phyloP scores from a whole-genome alignment of 306 rosid species.

The Cyamopsis tetragonoloba region DNA sequence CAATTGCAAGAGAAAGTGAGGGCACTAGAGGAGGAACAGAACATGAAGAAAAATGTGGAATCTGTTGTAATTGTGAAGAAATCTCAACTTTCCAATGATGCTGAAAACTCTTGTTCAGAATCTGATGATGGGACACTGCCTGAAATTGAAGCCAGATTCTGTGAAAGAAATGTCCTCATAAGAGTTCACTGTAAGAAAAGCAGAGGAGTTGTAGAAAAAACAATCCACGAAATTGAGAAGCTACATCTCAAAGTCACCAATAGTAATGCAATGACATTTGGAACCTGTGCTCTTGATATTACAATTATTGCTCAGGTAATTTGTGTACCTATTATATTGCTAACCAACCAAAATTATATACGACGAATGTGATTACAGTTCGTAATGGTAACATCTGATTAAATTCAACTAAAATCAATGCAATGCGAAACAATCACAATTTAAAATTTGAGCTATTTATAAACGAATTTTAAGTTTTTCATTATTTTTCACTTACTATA shows the following conservation, averaged over 20 bases:
- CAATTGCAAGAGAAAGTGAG: conserved; percentile 72
- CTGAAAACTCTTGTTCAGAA: conserved; percentile 29
- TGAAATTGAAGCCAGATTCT: conserved; percentile 79
- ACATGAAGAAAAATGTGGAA: conserved; percentile 50
- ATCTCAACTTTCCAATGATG: conserved; percentile 42
- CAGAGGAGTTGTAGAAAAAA: conserved; percentile 57
- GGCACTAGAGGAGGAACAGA: conserved; percentile 73
- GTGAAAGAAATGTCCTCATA: conserved; percentile 69
- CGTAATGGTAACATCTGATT: too few relatives aligned
- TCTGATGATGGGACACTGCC: conserved; percentile 48
- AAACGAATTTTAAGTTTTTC: neutral
- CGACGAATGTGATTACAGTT: too few relatives aligned
- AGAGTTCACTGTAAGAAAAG: conserved; percentile 84
- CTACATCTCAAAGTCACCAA: conserved; percentile 56
- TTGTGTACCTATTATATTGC: neutral
- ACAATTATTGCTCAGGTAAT: conserved; percentile 78
- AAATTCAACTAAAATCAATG: too few relatives aligned
- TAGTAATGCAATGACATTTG: conserved; percentile 69
- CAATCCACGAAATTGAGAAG: conserved; percentile 61
- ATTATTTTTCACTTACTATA: neutral
- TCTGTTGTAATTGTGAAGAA: conserved; percentile 70
- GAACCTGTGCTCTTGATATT: conserved; percentile 66
- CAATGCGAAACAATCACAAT: too few relatives aligned
- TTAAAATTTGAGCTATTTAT: too few relatives aligned
- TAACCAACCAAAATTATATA: neutral